These are phyloP conservation scores for Penicillium fimorum DNA, from an alignment of 495 filamentous ascomycete species.

Conservation along the genomic window DNA sequence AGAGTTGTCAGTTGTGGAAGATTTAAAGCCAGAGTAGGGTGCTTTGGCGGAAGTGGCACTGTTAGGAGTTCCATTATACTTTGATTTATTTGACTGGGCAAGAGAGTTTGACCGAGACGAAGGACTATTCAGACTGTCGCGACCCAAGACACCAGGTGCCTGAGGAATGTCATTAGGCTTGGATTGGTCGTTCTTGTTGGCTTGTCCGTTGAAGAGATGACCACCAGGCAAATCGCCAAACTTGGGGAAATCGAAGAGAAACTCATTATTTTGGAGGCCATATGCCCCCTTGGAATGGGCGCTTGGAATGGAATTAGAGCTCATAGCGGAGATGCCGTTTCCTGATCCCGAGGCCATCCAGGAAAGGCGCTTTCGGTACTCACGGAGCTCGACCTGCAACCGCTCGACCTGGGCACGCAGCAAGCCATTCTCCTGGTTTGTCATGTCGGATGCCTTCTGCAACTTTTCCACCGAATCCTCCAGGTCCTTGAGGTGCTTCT, in stretches of 20 bases:
- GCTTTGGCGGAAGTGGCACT: conserved; percentile 17
- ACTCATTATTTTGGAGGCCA: conserved; percentile 70
- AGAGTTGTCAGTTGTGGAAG: conserved; percentile 38
- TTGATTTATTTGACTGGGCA: conserved; percentile 7
- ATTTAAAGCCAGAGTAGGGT: conserved; percentile 23
- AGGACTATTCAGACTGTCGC: conserved; percentile 22
- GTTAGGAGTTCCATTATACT: conserved; percentile 16
- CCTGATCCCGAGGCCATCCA: conserved; percentile 48
- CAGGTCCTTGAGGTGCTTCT: conserved; percentile 93
- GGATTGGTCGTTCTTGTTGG: conserved; percentile 34
- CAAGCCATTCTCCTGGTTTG: conserved; percentile 82
- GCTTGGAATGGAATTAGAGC: conserved; percentile 41
- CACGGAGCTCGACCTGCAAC: conserved; percentile 77
- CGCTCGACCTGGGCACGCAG: conserved; percentile 85
- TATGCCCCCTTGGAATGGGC: conserved; percentile 38
- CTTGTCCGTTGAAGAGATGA: conserved; percentile 51
- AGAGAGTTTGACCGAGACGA: conserved; percentile 4
- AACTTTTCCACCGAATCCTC: conserved; percentile 92
- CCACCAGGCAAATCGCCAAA: conserved; percentile 77
- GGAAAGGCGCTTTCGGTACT: conserved; percentile 84
- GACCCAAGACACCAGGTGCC: conserved; percentile 37
- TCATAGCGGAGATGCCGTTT: conserved; percentile 49
- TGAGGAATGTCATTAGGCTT: conserved; percentile 25
- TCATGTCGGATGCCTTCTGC: conserved; percentile 78
- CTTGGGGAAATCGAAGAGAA: conserved; percentile 92